Conservation (phyloP, 108 stramenopile species). For the Chaetoceros tenuissimus region DNA sequence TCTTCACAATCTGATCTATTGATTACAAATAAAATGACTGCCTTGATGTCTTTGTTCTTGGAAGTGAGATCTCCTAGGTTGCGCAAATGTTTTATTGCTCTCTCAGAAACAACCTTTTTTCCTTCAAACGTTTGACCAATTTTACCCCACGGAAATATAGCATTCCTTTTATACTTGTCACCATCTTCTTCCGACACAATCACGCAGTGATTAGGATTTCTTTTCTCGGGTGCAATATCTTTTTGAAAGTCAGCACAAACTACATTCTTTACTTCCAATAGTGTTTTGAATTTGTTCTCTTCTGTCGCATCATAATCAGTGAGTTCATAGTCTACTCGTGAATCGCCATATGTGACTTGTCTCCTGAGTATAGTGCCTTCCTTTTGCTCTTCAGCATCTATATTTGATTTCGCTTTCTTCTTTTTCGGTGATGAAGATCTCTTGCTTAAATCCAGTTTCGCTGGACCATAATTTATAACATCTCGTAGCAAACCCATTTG, state of each 20-base stretch:
- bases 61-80: conserved; percentile 30
- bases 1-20: conserved; percentile 35
- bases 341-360: conserved; percentile 10
- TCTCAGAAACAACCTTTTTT: conserved; percentile 45
- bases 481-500: conserved; percentile 18
- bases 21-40: conserved; percentile 42
- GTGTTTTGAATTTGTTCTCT: background rate
- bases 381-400: background rate
- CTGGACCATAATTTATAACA: conserved; percentile 8
- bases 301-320: conserved; percentile 3
- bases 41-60: conserved; percentile 9
- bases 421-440: background rate
- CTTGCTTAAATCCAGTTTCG: background rate
- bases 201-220: no score
- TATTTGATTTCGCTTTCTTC: background rate
- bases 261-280: conserved; percentile 28
- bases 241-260: conserved; percentile 29
- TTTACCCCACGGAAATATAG: conserved; percentile 57
- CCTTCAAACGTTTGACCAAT: conserved; percentile 50
- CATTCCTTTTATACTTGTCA: conserved; percentile 30
- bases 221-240: conserved; percentile 30
- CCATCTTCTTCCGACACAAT: no score
- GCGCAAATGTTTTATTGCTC: conserved; percentile 56
- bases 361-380: background rate
- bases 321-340: conserved; percentile 15